Evolutionary conservation across 257 asterid species (phyloP).

Genomic region (Salvia splendens): DNA sequence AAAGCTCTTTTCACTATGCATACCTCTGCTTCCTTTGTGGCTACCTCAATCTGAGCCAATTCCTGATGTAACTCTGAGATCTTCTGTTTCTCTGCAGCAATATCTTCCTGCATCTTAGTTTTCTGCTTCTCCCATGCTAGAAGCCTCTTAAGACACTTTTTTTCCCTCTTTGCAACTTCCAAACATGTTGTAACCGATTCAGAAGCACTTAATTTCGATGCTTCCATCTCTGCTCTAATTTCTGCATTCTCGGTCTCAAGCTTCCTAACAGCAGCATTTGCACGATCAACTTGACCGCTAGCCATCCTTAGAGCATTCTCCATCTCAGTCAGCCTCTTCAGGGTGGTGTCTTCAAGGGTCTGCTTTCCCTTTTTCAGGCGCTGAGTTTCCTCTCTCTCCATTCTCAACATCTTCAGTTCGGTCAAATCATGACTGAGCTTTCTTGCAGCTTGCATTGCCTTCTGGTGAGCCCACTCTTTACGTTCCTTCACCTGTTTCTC

Average conservation of each 20-base stretch:
- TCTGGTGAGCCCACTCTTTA: slow-evolving; percentile 95
- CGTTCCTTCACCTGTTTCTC: slow-evolving; percentile 85
- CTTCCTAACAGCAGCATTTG: slow-evolving; percentile 76
- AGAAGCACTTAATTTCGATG: slow-evolving; percentile 82
- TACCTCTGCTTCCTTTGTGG: slow-evolving; percentile 82
- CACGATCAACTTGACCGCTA: slow-evolving; percentile 80
- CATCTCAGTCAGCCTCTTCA: slow-evolving; percentile 74
- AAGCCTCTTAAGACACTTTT: slow-evolving; percentile 73
- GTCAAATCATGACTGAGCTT: slow-evolving; percentile 87
- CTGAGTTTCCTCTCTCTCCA: slow-evolving; percentile 89
- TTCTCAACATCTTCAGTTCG: slow-evolving; percentile 79
- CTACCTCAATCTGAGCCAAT: slow-evolving; percentile 60
- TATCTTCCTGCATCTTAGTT: slow-evolving; percentile 84
- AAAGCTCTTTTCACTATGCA: slow-evolving; percentile 25
- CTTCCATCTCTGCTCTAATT: slow-evolving; percentile 94
- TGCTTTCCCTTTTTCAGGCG: slow-evolving; percentile 74
- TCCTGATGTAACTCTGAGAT: slow-evolving; percentile 58
- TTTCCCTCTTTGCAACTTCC: slow-evolving; percentile 90
- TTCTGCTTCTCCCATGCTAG: slow-evolving; percentile 88
- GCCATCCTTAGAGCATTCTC: slow-evolving; percentile 84
- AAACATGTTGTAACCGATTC: slow-evolving; percentile 67
- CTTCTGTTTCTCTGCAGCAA: slow-evolving; percentile 65
- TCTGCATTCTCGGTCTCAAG: slow-evolving; percentile 87
- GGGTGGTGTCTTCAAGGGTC: slow-evolving; percentile 60
- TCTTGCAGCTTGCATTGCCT: slow-evolving; percentile 97